These are phyloP conservation scores for Adansonia gregorii DNA, from an alignment of 441 rosid species.

Conservation along the genomic window DNA sequence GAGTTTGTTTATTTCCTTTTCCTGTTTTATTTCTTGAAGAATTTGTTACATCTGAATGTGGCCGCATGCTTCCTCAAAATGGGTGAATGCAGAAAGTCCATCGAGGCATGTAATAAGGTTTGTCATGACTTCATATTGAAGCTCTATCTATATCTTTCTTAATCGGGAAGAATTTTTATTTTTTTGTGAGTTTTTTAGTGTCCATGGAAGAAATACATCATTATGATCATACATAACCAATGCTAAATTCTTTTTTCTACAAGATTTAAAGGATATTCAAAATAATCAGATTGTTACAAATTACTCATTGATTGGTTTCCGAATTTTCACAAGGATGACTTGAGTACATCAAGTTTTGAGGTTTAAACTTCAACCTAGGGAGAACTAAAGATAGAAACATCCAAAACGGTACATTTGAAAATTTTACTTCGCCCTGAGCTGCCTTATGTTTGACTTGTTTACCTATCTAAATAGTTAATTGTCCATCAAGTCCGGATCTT, in stretches of 20 bases:
- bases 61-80: conserved; percentile 88
- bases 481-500: conserved; percentile 19
- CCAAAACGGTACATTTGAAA: neutral
- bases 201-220: neutral
- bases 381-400: neutral
- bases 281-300: neutral
- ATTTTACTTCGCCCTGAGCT: neutral
- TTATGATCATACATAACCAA: neutral
- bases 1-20: conserved; percentile 26
- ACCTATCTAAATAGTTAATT: neutral
- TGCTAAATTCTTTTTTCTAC: neutral
- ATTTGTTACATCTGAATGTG: conserved; percentile 79
- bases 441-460: conserved; percentile 17
- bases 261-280: neutral
- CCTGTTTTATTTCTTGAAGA: conserved; percentile 47
- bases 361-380: neutral
- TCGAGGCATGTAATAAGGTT: conserved; percentile 92
- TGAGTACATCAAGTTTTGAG: neutral
- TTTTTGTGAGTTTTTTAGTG: neutral
- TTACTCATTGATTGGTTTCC: neutral
- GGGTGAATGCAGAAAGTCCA: conserved; percentile 86
- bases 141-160: neutral
- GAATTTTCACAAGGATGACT: neutral
- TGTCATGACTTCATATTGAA: conserved; percentile 12
- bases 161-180: neutral